Evolutionary conservation across 257 asterid genomes (phyloP).

Genomic region (Cinchona pubescens): DNA sequence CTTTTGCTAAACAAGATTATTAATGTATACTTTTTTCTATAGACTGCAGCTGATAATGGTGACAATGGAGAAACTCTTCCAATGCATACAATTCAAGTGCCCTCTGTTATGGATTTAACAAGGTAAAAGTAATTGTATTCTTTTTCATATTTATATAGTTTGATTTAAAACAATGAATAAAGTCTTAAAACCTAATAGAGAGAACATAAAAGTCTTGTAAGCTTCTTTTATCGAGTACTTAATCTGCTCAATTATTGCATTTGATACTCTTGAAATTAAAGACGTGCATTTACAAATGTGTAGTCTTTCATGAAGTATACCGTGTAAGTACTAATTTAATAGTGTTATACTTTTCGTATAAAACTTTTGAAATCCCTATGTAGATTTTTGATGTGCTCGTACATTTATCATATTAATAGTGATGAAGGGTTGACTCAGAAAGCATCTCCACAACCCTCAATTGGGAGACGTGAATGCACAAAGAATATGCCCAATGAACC

Average conservation of each 20-base stretch:
- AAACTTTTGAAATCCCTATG: background rate
- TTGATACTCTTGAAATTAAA: background rate
- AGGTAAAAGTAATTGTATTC: constrained; percentile 9
- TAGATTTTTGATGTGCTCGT: background rate
- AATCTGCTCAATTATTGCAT: background rate
- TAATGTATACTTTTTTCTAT: constrained; percentile 1
- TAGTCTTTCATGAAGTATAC: background rate
- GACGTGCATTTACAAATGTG: background rate
- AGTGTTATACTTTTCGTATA: background rate
- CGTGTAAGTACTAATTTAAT: background rate
- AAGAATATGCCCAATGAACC: background rate
- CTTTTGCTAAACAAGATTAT: constrained; percentile 7
- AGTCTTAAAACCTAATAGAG: background rate
- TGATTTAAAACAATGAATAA: background rate
- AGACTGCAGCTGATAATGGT: constrained; percentile 2
- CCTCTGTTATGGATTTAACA: background rate
- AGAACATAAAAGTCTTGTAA: background rate
- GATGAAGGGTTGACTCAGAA: background rate
- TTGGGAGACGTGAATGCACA: background rate
- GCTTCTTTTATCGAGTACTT: background rate
- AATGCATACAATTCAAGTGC: background rate
- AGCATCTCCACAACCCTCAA: background rate
- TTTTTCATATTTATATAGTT: background rate
- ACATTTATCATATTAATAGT: background rate
- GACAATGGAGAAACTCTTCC: background rate